phyloP scores from a whole-genome alignment of 345 rosid species.

The Bruguiera parviflora region DNA sequence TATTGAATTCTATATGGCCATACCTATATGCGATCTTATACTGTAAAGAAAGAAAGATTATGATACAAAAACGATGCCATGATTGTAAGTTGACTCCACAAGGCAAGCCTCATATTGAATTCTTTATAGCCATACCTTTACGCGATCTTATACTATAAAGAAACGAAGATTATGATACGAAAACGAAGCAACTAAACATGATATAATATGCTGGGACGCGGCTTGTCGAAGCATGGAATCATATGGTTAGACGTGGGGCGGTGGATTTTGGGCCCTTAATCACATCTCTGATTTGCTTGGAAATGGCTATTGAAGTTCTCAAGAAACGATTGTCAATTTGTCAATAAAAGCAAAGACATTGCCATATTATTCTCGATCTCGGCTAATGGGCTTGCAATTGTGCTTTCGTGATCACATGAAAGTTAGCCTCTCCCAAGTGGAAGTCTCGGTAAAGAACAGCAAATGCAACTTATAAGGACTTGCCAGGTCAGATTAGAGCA shows the following conservation, averaged over 20 bases:
- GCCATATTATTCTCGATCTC: neutral
- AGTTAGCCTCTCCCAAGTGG: conserved; percentile 15
- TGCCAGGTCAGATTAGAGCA: conserved; percentile 23
- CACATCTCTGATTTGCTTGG: neutral
- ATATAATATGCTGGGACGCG: conserved; percentile 19
- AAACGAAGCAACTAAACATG: neutral
- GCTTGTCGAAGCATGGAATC: conserved; percentile 18
- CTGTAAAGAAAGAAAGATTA: no score
- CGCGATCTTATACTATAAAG: neutral
- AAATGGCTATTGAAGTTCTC: neutral
- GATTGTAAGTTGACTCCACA: neutral
- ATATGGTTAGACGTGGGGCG: neutral
- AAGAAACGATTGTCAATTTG: conserved; percentile 5
- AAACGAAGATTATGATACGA: neutral
- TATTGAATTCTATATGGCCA: neutral
- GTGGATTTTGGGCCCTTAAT: neutral
- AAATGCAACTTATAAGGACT: conserved; percentile 13
- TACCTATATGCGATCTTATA: no score
- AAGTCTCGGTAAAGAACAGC: neutral
- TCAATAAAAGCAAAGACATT: conserved; percentile 2
- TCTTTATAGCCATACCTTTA: no score
- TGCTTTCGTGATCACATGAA: neutral
- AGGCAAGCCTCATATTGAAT: neutral
- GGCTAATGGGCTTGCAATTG: neutral
- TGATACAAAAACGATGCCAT: no score